Evolutionary conservation across 176 grass and related monocot species (phyloP), one percentile per base, ranked within the genome.

Genomic region (Oryza brachyantha): DNA sequence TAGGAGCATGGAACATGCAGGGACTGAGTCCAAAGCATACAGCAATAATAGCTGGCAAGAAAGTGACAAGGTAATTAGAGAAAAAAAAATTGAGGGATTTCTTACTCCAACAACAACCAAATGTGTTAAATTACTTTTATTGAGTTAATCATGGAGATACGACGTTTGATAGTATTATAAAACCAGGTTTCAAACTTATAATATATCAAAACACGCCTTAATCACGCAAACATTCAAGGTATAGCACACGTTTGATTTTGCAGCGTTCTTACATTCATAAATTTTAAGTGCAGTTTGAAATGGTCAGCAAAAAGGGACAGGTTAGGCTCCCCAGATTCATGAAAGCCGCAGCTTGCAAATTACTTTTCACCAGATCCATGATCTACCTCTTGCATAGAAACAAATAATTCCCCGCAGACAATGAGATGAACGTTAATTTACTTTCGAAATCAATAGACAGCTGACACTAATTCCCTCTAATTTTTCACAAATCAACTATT

Each of bases 51-150:
- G 66, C 36, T 81, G 71, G 64, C 82, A 76, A 63, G 77, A 89
- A 76, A 81, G 77, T 32, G 77, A 81, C 77, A 72, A 65, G 17
- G 72, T 72, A 10, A 81, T 81, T 76, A 68, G 28, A 64, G 25
- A 83, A 58, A 43, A 74, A 83, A 58, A 43, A 74, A 79, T 58
- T 19, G 19, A 31, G 26, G 8, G 13, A 36, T 13, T 64, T 71
- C 57, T 48, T 64, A 65, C 13, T 52, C 28, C 69, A 73, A 6
- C 57, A 65, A 73, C 29, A 74, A 74, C 37, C 9, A 71, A 74
- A 48, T 3, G 42, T 2, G 22, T 70, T 24, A 65, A 19, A 62
- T 57, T 28, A 17, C 29, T 40, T 63, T 36, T 5, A 39, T 29
- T 36, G 64, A 72, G 0, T 77, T 52, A 43, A 43, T 9, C 10